Percentiles rank a stretch among this genome's conserved stretches.
Evolutionary conservation across 2,329 filamentous ascomycete genomes (phyloP).

Genomic region (Chrysoporthe austroafricana): DNA sequence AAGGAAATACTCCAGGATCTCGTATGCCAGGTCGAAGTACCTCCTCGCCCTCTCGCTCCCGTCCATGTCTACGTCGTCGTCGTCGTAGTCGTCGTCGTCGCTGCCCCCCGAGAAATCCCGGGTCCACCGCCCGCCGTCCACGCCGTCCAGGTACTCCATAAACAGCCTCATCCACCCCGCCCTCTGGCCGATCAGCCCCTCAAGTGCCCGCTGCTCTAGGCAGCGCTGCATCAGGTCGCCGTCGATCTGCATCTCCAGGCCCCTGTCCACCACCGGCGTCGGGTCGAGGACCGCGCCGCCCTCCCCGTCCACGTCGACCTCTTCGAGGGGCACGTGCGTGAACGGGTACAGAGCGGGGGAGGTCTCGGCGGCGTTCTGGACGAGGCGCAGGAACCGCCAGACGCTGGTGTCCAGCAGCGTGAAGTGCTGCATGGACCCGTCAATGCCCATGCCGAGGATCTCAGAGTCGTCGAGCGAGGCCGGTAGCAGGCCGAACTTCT

Average conservation of each 20-base stretch:
- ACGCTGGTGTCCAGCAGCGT: constrained; percentile 64
- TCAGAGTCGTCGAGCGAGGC: constrained; percentile 52
- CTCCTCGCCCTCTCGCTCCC: constrained; percentile 32
- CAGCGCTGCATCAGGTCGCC: constrained; percentile 67
- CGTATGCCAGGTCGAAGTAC: constrained; percentile 56
- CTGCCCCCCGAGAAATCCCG: constrained; percentile 35
- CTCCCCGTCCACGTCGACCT: constrained; percentile 30
- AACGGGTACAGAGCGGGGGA: constrained; percentile 56
- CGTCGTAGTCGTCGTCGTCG: constrained; percentile 30
- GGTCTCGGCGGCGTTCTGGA: constrained; percentile 69
- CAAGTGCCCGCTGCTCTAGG: constrained; percentile 45
- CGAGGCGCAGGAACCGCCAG: constrained; percentile 71
- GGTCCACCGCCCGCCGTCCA: constrained; percentile 52
- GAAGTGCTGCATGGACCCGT: constrained; percentile 73
- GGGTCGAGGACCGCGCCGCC: constrained; percentile 32
- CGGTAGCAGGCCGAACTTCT: constrained; percentile 48
- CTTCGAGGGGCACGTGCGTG: constrained; percentile 36
- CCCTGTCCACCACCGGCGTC: constrained; percentile 47
- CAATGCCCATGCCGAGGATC: constrained; percentile 67
- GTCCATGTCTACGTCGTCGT: constrained; percentile 32
- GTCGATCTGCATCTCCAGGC: constrained; percentile 64
- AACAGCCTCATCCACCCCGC: constrained; percentile 46
- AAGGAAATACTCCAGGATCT: constrained; percentile 58
- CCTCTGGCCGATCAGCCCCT: constrained; percentile 9
- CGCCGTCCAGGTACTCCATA: constrained; percentile 50